phyloP scores from a whole-genome alignment of 129 eudicot genomes.

The Pittosporum tobira region DNA sequence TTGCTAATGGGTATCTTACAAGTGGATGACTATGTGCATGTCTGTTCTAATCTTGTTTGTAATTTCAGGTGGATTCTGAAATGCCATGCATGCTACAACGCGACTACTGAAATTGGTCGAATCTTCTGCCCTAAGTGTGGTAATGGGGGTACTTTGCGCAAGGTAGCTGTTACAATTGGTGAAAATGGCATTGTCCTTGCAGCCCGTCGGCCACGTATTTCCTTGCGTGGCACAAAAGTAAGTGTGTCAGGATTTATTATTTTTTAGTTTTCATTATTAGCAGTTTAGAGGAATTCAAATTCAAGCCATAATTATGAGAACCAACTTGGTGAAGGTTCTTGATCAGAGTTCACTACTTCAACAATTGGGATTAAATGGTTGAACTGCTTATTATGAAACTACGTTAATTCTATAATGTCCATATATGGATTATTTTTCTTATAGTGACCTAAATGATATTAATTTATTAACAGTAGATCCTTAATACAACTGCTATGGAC shows the following conservation, averaged over 20 bases:
- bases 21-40: slow-evolving; percentile 1
- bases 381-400: neutral
- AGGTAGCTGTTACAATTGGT: slow-evolving; percentile 93
- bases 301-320: neutral
- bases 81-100: slow-evolving; percentile 93
- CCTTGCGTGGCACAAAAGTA: slow-evolving; percentile 87
- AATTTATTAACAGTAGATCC: too few relatives aligned
- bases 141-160: slow-evolving; percentile 88
- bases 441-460: too few relatives aligned
- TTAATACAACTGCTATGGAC: too few relatives aligned
- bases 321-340: neutral
- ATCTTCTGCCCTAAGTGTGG: slow-evolving; percentile 94
- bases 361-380: neutral
- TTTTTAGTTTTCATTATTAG: slow-evolving; percentile 1
- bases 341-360: too few relatives aligned
- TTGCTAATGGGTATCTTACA: neutral
- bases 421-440: neutral
- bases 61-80: slow-evolving; percentile 76
- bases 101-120: slow-evolving; percentile 75
- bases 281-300: neutral
- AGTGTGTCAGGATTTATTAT: slow-evolving; percentile 7
- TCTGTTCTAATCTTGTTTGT: neutral
- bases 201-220: slow-evolving; percentile 68
- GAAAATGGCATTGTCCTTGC: slow-evolving; percentile 79
- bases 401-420: neutral